Conservation (phyloP, 805 yeast species). For the Yamadazyma insecticola region DNA sequence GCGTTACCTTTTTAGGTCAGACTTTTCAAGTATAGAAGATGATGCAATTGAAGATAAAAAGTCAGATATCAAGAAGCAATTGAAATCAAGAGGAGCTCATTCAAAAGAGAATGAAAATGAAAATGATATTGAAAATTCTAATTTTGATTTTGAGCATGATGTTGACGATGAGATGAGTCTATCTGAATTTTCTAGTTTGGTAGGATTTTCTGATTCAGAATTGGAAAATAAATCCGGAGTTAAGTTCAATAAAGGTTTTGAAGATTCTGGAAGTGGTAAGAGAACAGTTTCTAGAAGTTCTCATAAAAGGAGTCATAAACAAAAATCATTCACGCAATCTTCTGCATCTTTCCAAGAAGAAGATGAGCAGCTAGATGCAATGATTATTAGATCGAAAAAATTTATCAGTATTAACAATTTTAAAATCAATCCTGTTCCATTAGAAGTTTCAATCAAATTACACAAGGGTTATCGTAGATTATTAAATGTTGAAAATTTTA, state of each 20-base stretch:
- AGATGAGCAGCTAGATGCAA: slow-evolving; percentile 41
- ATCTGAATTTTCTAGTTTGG: not conserved
- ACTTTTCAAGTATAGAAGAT: slow-evolving; percentile 16
- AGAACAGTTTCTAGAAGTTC: not conserved
- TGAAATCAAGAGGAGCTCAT: slow-evolving; percentile 1
- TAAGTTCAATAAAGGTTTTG: slow-evolving; percentile 1
- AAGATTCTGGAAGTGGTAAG: not conserved
- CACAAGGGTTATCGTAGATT: slow-evolving; percentile 28
- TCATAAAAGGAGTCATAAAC: no score
- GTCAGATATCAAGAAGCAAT: no score
- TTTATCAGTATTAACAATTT: slow-evolving; percentile 65
- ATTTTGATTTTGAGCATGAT: slow-evolving; percentile 5
- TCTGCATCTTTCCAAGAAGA: slow-evolving; percentile 11
- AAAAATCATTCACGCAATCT: slow-evolving; percentile 6
- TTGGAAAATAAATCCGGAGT: not conserved
- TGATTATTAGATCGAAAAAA: slow-evolving; percentile 72
- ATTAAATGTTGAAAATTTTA: slow-evolving; percentile 35
- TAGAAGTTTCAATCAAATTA: slow-evolving; percentile 33
- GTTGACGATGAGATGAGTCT: slow-evolving; percentile 4
- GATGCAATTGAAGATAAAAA: slow-evolving; percentile 12
- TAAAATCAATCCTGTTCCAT: slow-evolving; percentile 22
- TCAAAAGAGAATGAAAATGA: slow-evolving; percentile 5
- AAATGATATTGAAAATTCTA: slow-evolving; percentile 8
- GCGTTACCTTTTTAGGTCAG: slow-evolving; percentile 31
- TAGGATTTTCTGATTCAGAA: not conserved